These are phyloP conservation scores for Ballota nigra DNA, from an alignment of 257 asterid species.

Conservation along the genomic window DNA sequence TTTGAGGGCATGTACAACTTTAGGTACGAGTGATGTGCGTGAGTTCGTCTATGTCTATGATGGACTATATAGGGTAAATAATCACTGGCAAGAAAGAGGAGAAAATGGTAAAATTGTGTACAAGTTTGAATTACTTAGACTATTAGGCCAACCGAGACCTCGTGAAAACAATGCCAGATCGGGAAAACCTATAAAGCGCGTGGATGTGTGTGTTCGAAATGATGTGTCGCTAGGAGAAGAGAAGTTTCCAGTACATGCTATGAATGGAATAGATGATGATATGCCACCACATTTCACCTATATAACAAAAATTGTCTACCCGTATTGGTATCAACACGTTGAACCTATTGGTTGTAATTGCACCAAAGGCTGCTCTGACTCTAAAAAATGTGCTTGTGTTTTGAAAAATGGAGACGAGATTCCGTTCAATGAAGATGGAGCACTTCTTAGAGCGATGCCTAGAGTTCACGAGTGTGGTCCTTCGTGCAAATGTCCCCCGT, in stretches of 20 bases:
- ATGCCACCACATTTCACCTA: slow-evolving; percentile 54
- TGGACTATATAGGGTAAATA: slow-evolving; percentile 55
- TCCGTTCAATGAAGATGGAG: slow-evolving; percentile 59
- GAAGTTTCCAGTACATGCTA: slow-evolving; percentile 45
- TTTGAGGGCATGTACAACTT: slow-evolving; percentile 9
- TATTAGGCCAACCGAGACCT: slow-evolving; percentile 44
- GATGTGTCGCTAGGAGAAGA: slow-evolving; percentile 69
- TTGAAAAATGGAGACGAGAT: slow-evolving; percentile 57
- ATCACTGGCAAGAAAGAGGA: slow-evolving; percentile 40
- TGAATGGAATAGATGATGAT: slow-evolving; percentile 48
- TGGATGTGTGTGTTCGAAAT: slow-evolving; percentile 15
- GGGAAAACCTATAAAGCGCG: background rate
- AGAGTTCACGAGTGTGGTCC: slow-evolving; percentile 82
- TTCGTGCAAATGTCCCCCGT: slow-evolving; percentile 69
- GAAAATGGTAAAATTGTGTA: slow-evolving; percentile 45
- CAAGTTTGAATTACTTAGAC: slow-evolving; percentile 59
- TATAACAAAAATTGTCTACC: slow-evolving; percentile 45
- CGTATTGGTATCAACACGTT: slow-evolving; percentile 26
- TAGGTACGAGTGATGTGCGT: slow-evolving; percentile 19
- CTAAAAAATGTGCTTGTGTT: slow-evolving; percentile 52
- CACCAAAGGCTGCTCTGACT: slow-evolving; percentile 57
- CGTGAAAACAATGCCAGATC: background rate
- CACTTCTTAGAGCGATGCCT: slow-evolving; percentile 40
- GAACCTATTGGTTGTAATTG: slow-evolving; percentile 70
- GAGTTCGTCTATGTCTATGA: slow-evolving; percentile 46